Percentiles rank a stretch among this genome's conserved stretches.
Conservation (phyloP, 2,329 filamentous ascomycete genomes). For the Fusarium sp. region DNA sequence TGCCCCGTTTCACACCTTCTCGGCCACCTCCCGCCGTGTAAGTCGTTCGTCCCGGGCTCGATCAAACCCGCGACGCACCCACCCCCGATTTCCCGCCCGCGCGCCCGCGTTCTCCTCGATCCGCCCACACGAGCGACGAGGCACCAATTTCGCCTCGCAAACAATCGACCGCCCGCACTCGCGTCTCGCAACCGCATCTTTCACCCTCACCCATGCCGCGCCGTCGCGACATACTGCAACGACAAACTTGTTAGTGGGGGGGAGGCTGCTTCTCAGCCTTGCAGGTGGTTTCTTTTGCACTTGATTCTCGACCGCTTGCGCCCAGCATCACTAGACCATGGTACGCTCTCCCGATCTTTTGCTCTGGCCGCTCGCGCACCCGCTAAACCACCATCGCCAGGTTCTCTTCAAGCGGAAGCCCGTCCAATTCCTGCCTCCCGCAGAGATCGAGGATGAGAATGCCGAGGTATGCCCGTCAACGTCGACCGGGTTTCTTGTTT, state of each 20-base stretch:
- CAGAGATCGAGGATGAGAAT: slow-evolving; percentile 81
- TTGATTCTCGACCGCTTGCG: slow-evolving; percentile 29
- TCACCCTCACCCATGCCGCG: slow-evolving; percentile 35
- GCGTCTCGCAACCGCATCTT: slow-evolving; percentile 16
- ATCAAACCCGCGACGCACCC: slow-evolving; percentile 39
- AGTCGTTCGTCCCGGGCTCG: slow-evolving; percentile 42
- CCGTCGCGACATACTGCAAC: slow-evolving; percentile 19
- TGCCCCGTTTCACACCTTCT: slow-evolving; percentile 30
- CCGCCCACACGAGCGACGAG: slow-evolving; percentile 25
- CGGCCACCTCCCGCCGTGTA: slow-evolving; percentile 45
- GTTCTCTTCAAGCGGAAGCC: slow-evolving; percentile 97
- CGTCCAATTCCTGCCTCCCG: slow-evolving; percentile 81
- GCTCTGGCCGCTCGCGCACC: slow-evolving; percentile 3
- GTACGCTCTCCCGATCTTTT: slow-evolving; percentile 23
- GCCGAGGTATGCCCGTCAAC: slow-evolving; percentile 72
- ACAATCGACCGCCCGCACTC: slow-evolving; percentile 25
- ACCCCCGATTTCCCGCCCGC: slow-evolving; percentile 38
- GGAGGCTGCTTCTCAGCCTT: slow-evolving; percentile 43
- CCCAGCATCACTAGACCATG: slow-evolving; percentile 34
- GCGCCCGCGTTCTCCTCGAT: slow-evolving; percentile 36
- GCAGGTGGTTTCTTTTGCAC: slow-evolving; percentile 35
- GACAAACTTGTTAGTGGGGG: slow-evolving; percentile 44
- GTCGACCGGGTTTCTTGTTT: slow-evolving; percentile 13
- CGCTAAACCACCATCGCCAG: slow-evolving; percentile 58
- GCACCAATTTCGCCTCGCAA: slow-evolving; percentile 25